Conservation (phyloP, 345 rosid genomes). For the Eucalyptus pumila region DNA sequence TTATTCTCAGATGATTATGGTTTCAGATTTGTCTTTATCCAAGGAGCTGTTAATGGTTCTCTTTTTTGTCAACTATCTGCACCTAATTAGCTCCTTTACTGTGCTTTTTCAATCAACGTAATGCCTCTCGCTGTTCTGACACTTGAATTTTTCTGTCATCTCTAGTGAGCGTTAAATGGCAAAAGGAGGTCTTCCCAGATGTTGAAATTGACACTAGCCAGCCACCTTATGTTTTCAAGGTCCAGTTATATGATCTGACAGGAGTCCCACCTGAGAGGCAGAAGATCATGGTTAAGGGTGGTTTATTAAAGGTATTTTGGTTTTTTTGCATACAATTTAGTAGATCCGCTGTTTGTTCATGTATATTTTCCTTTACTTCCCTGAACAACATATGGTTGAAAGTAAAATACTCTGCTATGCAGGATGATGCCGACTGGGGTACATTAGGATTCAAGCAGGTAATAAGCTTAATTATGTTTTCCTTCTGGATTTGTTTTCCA, state of each 20-base stretch:
- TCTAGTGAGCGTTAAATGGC: slow-evolving; percentile 94
- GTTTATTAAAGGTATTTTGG: slow-evolving; percentile 61
- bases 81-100: background rate
- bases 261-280: slow-evolving; percentile 97
- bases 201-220: slow-evolving; percentile 76
- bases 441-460: slow-evolving; percentile 77
- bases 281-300: slow-evolving; percentile 98
- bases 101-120: background rate
- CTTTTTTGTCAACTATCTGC: background rate
- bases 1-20: background rate
- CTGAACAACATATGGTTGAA: background rate
- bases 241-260: slow-evolving; percentile 77
- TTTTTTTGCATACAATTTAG: background rate
- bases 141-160: background rate
- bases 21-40: background rate
- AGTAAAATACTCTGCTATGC: background rate
- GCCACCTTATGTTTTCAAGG: slow-evolving; percentile 82
- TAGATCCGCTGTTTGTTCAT: background rate
- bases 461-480: background rate
- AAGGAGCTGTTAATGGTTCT: background rate
- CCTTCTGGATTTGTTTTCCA: background rate
- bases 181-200: slow-evolving; percentile 63
- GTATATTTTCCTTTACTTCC: background rate
- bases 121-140: background rate
- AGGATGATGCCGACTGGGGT: slow-evolving; percentile 96